Evolutionary conservation across 108 stramenopile genomes (phyloP), one percentile per base, ranked within the genome.

Genomic region (Skeletonema marinoi): DNA sequence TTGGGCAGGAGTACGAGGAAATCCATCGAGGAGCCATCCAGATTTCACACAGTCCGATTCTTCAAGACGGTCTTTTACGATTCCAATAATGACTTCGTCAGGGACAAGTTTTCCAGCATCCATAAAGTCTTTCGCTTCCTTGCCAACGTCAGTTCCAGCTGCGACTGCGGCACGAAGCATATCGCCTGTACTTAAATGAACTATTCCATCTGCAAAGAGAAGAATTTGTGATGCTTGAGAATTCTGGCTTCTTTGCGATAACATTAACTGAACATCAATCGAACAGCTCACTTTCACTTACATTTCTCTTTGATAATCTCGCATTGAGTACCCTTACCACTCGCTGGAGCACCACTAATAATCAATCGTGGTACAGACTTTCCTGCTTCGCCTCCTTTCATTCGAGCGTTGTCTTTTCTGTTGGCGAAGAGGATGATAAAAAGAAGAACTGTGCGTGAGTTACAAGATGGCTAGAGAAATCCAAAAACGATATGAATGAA

Each of bases 21-120:
- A 98, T 17, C 98, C 98, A 71, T 99, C 98, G 25, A 99, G 86
- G 61, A 99, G 88, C 97, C 98, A 99, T 19, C 98, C 98, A 7
- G 87, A 85, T 32, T 76, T 50, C 48, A 84, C 69, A n/a, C 16
- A 46, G 44, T 46, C 16, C 1, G 16, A 46, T n/a, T 46, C 44
- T 4, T 46, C 16, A 46, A 99, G 78, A 7, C 96, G 88, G 68
- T 95, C 93, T 71, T 92, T 90, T 64, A 93, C 92, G 65, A 96
- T 81, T 64, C 92, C 94, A 65, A 98, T 98, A 59, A 99, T 98
- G 39, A 98, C 89, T 32, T 96, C 95, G 71, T 99, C 98, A 0
- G 97, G 97, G 30, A 99, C 98, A 25, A 99, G 88, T 65, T 96
- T 86, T 10, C 98, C 98, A 66, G 78, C 69, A 54, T 98, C 96